Base-by-base conservation (phyloP, 768 basidiomycete species). In the Lactarius psammicola region DNA sequence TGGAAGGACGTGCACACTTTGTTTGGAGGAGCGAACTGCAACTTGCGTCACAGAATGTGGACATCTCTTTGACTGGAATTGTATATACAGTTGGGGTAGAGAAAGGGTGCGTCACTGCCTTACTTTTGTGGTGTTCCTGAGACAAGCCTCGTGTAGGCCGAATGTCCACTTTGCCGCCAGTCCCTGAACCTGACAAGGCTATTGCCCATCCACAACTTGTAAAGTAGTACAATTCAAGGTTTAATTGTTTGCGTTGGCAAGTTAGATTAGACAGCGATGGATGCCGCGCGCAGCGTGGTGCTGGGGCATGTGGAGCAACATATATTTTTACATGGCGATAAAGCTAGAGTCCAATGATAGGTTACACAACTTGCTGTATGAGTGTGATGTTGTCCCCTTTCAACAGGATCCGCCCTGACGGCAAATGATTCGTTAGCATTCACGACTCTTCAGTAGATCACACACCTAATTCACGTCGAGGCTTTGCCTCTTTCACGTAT, bases 331-430 rank as follows among this genome's bases (percentile, higher is more conserved):
- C 60, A 70, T 23, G 63, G 64, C 62, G 63, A 59, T 58, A 68
- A 59, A 40, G 8, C 66, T 28, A 60, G 62, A 56, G 28, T 53
- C 36, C 15, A 23, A 23, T 23, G 13, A 63, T 38, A n/a, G 28
- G 38, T 73, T 70, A 79, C 73, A 73, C 75, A 33, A 80, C 69
- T 78, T 88, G 90, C 74, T 96, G 94, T 75, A 98, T 96, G 61
- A 95, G 85, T n/a, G 96, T 98, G 74, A 98, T 98, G 75, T 95
- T 97, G 75, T 98, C 96, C 65, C 96, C 96, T 78, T 98, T 98
- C 69, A 98, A 82, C 71, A 98, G 81, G 76, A 98, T 93, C 64
- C 96, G 92, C 23, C 96, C 96, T 98, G 72, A 33, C n/a, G 63
- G 34, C 23, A 63, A 51, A 40, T 65, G 30, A 59, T 71, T 34